These are phyloP conservation scores for Penicillium sp. DNA, from an alignment of 2,329 filamentous ascomycete genomes.

Conservation along the genomic window DNA sequence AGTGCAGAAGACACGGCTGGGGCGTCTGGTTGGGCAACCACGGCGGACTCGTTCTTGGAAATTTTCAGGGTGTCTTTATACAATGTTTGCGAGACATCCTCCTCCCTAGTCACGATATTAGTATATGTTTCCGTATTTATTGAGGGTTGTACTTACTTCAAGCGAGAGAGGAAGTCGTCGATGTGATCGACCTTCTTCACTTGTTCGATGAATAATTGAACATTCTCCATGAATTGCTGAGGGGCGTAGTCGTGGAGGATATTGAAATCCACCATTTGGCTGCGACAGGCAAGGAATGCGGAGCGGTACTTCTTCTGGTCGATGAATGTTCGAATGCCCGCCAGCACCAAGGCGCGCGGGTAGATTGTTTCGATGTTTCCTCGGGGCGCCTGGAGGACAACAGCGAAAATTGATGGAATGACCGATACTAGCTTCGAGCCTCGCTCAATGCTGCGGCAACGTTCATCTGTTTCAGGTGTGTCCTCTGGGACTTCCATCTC, in stretches of 20 bases:
- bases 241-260: constrained; percentile 94
- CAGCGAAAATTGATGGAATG: constrained; percentile 82
- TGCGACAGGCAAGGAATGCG: constrained; percentile 86
- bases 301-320: constrained; percentile 78
- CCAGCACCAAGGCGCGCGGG: constrained; percentile 87
- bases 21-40: constrained; percentile 30
- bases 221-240: constrained; percentile 76
- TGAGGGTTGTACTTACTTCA: constrained; percentile 62
- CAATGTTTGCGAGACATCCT: constrained; percentile 91
- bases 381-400: constrained; percentile 92
- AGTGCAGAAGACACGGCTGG: constrained; percentile 7
- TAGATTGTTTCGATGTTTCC: constrained; percentile 96
- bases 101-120: constrained; percentile 60
- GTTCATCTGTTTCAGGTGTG: constrained; percentile 87
- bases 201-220: constrained; percentile 80
- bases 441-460: constrained; percentile 89
- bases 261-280: constrained; percentile 96
- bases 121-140: constrained; percentile 13
- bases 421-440: constrained; percentile 85
- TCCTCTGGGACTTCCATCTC: constrained; percentile 83
- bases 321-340: constrained; percentile 82
- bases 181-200: constrained; percentile 80
- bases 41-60: constrained; percentile 33
- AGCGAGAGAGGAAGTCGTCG: constrained; percentile 86
- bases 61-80: constrained; percentile 80